Evolutionary conservation across 2,329 filamentous ascomycete species (phyloP).

Genomic region (Penicillium sp.): DNA sequence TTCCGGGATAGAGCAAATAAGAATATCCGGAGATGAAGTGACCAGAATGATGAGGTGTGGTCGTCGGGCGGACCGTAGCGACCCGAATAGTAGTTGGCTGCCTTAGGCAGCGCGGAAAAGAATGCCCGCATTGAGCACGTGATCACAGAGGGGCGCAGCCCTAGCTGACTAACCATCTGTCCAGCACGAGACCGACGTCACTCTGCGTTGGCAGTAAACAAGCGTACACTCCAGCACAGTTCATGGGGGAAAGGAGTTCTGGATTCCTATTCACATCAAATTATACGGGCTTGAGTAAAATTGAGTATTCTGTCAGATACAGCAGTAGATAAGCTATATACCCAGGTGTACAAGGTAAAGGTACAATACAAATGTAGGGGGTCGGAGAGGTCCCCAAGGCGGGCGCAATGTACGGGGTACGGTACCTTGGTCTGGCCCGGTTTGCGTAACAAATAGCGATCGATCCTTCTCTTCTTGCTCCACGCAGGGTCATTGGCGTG

Average conservation of each 20-base stretch:
- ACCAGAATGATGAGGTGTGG: slow-evolving; percentile 33
- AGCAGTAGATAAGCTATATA: not conserved
- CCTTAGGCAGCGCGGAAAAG: slow-evolving; percentile 20
- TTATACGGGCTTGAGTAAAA: not conserved
- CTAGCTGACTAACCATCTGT: slow-evolving; percentile 12
- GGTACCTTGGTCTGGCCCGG: slow-evolving; percentile 3
- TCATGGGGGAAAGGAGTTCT: not conserved
- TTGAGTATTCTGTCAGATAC: not conserved
- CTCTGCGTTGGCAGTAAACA: slow-evolving; percentile 23
- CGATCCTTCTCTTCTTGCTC: slow-evolving; percentile 10
- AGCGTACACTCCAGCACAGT: slow-evolving; percentile 17
- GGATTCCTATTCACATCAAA: not conserved
- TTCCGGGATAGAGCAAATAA: slow-evolving; percentile 30
- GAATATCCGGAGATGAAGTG: slow-evolving; percentile 33
- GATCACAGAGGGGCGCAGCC: slow-evolving; percentile 22
- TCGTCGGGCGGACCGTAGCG: slow-evolving; percentile 25
- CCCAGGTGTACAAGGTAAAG: not conserved
- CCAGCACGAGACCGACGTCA: slow-evolving; percentile 27
- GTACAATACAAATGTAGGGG: not conserved
- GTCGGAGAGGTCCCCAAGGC: not conserved
- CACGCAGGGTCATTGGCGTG: slow-evolving; percentile 19
- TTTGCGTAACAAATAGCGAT: slow-evolving; percentile 19
- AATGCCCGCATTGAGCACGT: slow-evolving; percentile 13
- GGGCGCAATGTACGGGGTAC: slow-evolving; percentile 2
- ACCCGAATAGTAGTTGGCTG: slow-evolving; percentile 26